Conservation (phyloP, 177 flowering plant species). For the Vitis hybrid region DNA sequence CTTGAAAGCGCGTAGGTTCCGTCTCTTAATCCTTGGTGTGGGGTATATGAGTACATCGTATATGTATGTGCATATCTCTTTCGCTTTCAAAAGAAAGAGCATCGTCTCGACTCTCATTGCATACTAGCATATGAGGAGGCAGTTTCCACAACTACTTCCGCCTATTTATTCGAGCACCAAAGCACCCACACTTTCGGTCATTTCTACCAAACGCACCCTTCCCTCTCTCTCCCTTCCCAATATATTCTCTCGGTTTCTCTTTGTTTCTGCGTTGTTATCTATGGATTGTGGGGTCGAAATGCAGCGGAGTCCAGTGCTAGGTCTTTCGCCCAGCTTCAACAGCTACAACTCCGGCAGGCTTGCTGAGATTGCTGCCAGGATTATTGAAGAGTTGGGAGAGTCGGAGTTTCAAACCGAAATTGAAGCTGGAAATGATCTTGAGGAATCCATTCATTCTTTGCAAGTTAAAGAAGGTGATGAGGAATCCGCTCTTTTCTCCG, state of each 20-base stretch:
- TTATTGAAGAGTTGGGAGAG: slow-evolving; percentile 30
- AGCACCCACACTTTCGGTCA: slow-evolving; percentile 2
- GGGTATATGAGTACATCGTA: too few relatives aligned
- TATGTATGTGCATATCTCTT: too few relatives aligned
- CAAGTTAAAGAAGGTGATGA: neutral
- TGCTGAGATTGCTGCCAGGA: slow-evolving; percentile 58
- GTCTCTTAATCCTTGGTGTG: too few relatives aligned
- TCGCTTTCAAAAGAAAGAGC: too few relatives aligned
- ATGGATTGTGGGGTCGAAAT: neutral
- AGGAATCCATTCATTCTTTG: neutral
- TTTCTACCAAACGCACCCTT: slow-evolving; percentile 6
- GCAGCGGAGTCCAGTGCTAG: neutral
- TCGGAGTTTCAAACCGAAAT: neutral
- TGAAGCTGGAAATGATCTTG: neutral
- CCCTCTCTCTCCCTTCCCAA: neutral
- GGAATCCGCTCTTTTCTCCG: neutral
- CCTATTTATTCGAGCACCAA: neutral
- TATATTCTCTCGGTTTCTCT: neutral
- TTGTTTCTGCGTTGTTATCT: neutral
- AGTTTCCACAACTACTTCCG: too few relatives aligned
- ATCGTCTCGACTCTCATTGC: too few relatives aligned
- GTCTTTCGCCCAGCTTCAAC: slow-evolving; percentile 3
- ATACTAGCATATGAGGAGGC: too few relatives aligned
- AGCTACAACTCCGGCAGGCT: slow-evolving; percentile 34
- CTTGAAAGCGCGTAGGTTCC: too few relatives aligned